Conservation (phyloP, 768 basidiomycete species). For the Termitomyces sp. region DNA sequence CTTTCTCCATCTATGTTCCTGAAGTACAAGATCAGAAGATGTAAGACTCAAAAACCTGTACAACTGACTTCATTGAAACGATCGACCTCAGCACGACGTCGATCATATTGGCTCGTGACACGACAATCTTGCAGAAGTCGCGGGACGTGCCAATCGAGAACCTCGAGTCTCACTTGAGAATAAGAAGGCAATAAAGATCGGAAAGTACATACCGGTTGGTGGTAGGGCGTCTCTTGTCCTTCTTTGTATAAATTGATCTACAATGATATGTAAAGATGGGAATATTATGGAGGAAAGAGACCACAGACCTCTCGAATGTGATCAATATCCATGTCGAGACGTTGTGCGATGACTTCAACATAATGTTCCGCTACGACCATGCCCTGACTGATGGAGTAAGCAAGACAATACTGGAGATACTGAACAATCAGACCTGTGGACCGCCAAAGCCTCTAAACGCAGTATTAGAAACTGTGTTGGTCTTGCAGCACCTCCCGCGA, state of each 20-base stretch:
- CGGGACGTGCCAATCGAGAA: constrained; percentile 16
- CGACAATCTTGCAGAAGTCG: constrained; percentile 14
- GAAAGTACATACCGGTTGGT: constrained; percentile 5
- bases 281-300: neutral
- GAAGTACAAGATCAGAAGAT: neutral
- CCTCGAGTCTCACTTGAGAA: neutral
- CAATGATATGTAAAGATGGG: neutral
- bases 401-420: neutral
- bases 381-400: neutral
- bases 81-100: constrained; percentile 13
- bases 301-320: constrained; percentile 9
- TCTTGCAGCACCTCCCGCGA: constrained; percentile 10
- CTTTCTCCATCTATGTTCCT: constrained; percentile 14
- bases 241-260: constrained; percentile 15
- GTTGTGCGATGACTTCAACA: constrained; percentile 11
- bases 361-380: constrained; percentile 12
- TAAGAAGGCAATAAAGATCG: neutral
- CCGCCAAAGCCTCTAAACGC: constrained; percentile 14
- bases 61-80: constrained; percentile 6
- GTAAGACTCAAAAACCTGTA: neutral
- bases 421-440: constrained; percentile 4
- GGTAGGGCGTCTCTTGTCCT: constrained; percentile 15
- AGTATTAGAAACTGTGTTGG: constrained; percentile 14
- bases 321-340: constrained; percentile 10
- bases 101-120: constrained; percentile 10